Percentiles rank a stretch among this genome's conserved stretches.
phyloP scores from a whole-genome alignment of 164 flowering plant species.

The Hamamelis virginiana region DNA sequence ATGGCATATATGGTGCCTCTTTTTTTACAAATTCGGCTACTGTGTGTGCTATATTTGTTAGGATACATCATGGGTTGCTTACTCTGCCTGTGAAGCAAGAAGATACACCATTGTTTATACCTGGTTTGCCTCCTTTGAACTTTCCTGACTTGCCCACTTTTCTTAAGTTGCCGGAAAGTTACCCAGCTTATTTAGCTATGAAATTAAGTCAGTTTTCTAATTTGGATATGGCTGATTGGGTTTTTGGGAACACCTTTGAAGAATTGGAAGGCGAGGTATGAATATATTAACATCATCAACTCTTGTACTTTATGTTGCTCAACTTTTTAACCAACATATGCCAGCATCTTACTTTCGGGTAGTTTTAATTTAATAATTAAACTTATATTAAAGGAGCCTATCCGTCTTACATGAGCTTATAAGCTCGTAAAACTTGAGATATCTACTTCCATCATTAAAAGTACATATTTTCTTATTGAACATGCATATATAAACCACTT shows the following conservation, averaged over 20 bases:
- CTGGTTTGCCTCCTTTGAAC: conserved; percentile 28
- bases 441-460: too few species aligned
- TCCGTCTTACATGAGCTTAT: too few species aligned
- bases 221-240: conserved; percentile 38
- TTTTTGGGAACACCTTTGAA: conserved; percentile 39
- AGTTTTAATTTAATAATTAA: too few species aligned
- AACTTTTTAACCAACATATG: too few species aligned
- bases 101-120: conserved; percentile 14
- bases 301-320: too few species aligned
- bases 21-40: conserved; percentile 40
- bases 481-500: too few species aligned
- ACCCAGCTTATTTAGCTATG: conserved; percentile 40
- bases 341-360: too few species aligned
- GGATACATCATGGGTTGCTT: conserved; percentile 19
- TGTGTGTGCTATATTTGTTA: conserved; percentile 22
- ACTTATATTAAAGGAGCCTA: too few species aligned
- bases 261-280: conserved; percentile 44
- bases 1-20: conserved; percentile 27
- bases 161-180: conserved; percentile 26
- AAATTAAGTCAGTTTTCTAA: conserved; percentile 36
- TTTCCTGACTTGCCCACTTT: conserved; percentile 39
- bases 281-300: neutral
- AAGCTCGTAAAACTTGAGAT: too few species aligned
- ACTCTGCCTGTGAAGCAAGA: conserved; percentile 23
- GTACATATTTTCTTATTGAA: too few species aligned